A percentile compares a stretch with the other conserved stretches of the same genome.
These are phyloP conservation scores for Talaromyces pinophilus DNA, from an alignment of 2,329 filamentous ascomycete genomes.

Conservation along the genomic window DNA sequence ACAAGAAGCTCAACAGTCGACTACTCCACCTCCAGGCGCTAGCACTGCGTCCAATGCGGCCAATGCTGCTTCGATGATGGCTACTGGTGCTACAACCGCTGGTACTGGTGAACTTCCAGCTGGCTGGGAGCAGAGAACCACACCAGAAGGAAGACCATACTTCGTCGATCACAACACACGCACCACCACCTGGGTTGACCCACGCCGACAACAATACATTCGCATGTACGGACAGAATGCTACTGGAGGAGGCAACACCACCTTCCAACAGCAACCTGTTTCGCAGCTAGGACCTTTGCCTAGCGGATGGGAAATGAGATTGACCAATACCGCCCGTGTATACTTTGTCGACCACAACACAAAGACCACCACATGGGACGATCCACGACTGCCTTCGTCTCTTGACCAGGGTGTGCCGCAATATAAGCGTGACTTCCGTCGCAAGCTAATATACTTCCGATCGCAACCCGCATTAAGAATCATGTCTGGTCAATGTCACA, in stretches of 20 bases:
- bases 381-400: constrained; percentile 90
- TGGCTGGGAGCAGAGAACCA: constrained; percentile 95
- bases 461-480: constrained; percentile 96
- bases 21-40: constrained; percentile 49
- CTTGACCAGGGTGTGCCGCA: constrained; percentile 97
- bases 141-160: constrained; percentile 90
- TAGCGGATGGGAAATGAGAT: constrained; percentile 98
- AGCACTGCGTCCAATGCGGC: constrained; percentile 43
- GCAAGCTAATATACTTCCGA: constrained; percentile 98
- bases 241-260: constrained; percentile 66
- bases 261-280: constrained; percentile 95
- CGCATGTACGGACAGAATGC: constrained; percentile 95
- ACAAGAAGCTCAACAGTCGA: constrained; percentile 51
- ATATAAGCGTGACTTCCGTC: constrained; percentile 97
- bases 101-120: constrained; percentile 92
- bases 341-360: constrained; percentile 99
- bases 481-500: constrained; percentile 92
- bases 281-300: constrained; percentile 93
- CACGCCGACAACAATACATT: constrained; percentile 95
- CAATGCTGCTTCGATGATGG: constrained; percentile 80
- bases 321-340: constrained; percentile 95
- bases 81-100: constrained; percentile 89
- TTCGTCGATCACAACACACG: constrained; percentile 98
- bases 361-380: constrained; percentile 99
- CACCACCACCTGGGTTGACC: constrained; percentile 98